Evolutionary conservation across 2,329 filamentous ascomycete genomes (phyloP), one percentile per base, ranked within the genome.

Genomic region (Trichoderma endophyticum): DNA sequence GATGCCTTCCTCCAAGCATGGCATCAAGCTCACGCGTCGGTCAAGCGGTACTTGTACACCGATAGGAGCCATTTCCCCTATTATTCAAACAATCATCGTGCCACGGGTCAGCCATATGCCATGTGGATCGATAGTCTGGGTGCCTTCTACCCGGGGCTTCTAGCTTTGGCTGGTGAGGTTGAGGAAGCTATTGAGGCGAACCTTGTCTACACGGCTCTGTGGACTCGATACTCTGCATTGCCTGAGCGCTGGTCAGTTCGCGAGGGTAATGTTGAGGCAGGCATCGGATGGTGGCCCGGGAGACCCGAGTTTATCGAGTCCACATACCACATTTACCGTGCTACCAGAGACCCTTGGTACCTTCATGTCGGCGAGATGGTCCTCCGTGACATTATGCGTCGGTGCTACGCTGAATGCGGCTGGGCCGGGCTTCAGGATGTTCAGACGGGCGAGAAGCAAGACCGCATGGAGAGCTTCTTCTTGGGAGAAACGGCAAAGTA

Each of bases 381-480:
- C 0, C 85, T 98, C 70, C 89, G 90, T 72, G 96, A 99, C 78
- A 94, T 99, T 77, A 91, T 92, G 77, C 87, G 93, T 63, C 89
- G 95, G 69, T 99, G 96, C 82, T 94, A 93, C 89, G 94, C 94
- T 0, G 88, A 89, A 73, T 99, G 96, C 77, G 96, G 96, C 54
- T 98, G 95, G 94, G 93, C 95, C 15, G 95, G 95, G 0, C 86
- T 98, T 43, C 91, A 94, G 77, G 91, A 95, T 79, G 93, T 95
- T 9, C 85, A 91, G 39, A 93, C 89, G 6, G 95, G 95, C 4
- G 93, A 98, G 82, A 90, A 94, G 81, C 93, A 89, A 76, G 95
- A 99, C 80, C 92, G 96, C 39, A 98, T 98, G 96, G 96, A 99
- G 82, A 98, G 95, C 80, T 99, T 98, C 86, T 98, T 98, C 78